phyloP scores from a whole-genome alignment of 495 filamentous ascomycete species.

The Penicillium cataractarum region DNA sequence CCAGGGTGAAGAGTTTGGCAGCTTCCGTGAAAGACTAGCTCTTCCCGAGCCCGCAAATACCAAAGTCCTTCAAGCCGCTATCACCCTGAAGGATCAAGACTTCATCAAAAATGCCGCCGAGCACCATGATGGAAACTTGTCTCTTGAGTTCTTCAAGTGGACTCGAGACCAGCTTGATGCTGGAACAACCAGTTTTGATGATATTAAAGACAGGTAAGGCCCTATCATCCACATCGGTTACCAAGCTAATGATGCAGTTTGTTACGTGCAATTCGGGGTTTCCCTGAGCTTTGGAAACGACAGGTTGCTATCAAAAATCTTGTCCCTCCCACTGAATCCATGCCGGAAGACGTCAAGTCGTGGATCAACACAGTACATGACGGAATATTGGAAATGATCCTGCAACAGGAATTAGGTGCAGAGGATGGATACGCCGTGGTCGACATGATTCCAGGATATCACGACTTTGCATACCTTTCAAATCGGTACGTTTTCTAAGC shows the following conservation, averaged over 20 bases:
- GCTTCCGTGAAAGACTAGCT: not conserved
- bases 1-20: not conserved
- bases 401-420: not conserved
- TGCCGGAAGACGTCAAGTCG: not conserved
- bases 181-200: not conserved
- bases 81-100: not conserved
- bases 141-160: not conserved
- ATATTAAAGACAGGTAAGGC: not conserved
- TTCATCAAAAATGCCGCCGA: not conserved
- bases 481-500: not conserved
- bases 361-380: not conserved
- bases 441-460: not conserved
- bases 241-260: not conserved
- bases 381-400: not conserved
- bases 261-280: not conserved
- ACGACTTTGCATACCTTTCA: not conserved
- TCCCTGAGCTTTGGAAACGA: not conserved
- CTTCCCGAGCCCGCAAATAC: not conserved
- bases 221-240: not conserved
- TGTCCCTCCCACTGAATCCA: not conserved
- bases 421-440: not conserved
- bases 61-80: not conserved
- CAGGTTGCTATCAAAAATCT: not conserved
- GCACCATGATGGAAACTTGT: not conserved
- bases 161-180: not conserved